phyloP scores from a whole-genome alignment of 1,284 basidiomycete genomes.

The Naganishia albida region DNA sequence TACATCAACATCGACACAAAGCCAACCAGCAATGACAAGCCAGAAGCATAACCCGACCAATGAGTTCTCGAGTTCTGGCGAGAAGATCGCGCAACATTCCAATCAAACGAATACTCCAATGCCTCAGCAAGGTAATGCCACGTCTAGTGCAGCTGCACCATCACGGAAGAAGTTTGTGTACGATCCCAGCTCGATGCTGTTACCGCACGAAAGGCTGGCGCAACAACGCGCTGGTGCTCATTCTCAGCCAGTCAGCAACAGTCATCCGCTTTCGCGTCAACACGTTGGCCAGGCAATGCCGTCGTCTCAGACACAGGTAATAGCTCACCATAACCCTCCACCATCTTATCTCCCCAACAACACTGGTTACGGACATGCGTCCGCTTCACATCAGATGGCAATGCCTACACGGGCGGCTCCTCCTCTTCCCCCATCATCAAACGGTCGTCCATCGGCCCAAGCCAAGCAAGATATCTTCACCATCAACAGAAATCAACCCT shows the following conservation, averaged over 20 bases:
- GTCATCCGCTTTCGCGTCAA: background rate
- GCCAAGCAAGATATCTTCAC: background rate
- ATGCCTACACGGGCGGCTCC: slow-evolving; percentile 17
- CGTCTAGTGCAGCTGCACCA: background rate
- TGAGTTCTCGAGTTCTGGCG: background rate
- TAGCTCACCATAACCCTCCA: background rate
- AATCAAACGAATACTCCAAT: too few species aligned
- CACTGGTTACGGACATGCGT: background rate
- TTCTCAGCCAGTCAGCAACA: slow-evolving; percentile 4
- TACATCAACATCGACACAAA: background rate
- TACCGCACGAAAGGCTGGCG: slow-evolving; percentile 49
- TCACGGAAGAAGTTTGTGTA: slow-evolving; percentile 47
- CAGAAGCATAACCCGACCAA: background rate
- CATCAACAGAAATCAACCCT: background rate
- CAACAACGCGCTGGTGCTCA: slow-evolving; percentile 25
- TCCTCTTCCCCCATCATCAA: slow-evolving; percentile 7
- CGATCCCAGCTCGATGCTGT: slow-evolving; percentile 50
- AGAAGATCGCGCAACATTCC: too few species aligned
- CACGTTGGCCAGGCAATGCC: background rate
- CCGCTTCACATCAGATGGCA: background rate
- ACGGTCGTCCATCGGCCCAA: background rate
- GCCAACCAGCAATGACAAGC: background rate
- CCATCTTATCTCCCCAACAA: slow-evolving; percentile 2
- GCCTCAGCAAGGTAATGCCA: too few species aligned
- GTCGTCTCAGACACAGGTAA: background rate